Evolutionary conservation across 176 grass and related monocot species (phyloP).

Genomic region (Ananas comosus): DNA sequence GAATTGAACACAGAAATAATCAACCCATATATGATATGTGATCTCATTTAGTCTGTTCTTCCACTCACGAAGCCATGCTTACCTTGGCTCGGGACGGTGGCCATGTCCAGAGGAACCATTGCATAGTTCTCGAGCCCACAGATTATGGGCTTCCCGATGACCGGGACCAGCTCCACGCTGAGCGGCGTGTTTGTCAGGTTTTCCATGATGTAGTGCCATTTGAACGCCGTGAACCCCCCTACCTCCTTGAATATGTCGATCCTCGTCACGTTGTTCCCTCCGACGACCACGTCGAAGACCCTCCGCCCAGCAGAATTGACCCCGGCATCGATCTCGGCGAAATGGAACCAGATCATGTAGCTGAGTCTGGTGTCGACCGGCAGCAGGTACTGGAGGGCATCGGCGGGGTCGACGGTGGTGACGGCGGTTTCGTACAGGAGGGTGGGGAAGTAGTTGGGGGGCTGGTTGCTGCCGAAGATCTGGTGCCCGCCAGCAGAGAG

Average conservation of each 20-base stretch:
- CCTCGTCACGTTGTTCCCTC: constrained; percentile 46
- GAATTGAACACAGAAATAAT: neutral
- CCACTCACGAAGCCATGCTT: neutral
- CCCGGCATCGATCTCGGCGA: constrained; percentile 70
- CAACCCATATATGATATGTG: neutral
- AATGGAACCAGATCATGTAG: constrained; percentile 98
- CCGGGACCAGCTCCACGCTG: constrained; percentile 61
- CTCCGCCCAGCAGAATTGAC: constrained; percentile 44
- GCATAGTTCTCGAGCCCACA: constrained; percentile 96
- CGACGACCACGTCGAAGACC: constrained; percentile 76
- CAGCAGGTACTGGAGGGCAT: constrained; percentile 65
- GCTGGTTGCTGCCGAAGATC: constrained; percentile 80
- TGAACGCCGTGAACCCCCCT: constrained; percentile 82
- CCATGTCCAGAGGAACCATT: constrained; percentile 73
- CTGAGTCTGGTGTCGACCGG: constrained; percentile 76
- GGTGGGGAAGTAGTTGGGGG: constrained; percentile 93
- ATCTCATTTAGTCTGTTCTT: too few relatives aligned
- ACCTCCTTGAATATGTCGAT: constrained; percentile 95
- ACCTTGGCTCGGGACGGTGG: constrained; percentile 65
- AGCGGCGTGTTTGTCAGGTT: constrained; percentile 58
- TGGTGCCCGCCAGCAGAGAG: constrained; percentile 50
- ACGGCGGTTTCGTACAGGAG: constrained; percentile 76
- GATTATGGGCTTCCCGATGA: constrained; percentile 64
- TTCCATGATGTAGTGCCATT: constrained; percentile 70
- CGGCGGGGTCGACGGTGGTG: constrained; percentile 47